These are phyloP conservation scores for Crassisporium funariophilum DNA, from an alignment of 768 basidiomycete genomes.

Conservation along the genomic window DNA sequence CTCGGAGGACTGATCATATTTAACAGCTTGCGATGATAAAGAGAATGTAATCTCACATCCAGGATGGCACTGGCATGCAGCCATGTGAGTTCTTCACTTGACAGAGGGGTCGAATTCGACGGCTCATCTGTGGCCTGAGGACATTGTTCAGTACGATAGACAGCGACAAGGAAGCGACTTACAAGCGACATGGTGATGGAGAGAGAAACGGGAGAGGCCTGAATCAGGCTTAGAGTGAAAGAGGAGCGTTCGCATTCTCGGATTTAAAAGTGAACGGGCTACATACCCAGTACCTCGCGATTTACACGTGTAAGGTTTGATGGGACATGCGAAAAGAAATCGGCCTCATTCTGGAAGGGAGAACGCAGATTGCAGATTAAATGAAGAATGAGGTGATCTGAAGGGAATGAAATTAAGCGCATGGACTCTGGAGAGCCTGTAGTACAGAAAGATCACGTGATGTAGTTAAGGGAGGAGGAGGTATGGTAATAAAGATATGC, in stretches of 20 bases:
- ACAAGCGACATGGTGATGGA: conserved; percentile 20
- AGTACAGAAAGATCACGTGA: conserved; percentile 35
- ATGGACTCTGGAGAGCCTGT: conserved; percentile 19
- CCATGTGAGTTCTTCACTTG: conserved; percentile 53
- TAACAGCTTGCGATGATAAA: not conserved
- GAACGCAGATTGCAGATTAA: conserved; percentile 24
- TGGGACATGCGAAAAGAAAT: conserved; percentile 35
- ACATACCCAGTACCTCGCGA: conserved; percentile 43
- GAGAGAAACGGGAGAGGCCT: conserved; percentile 15
- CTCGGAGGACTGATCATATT: conserved; percentile 12
- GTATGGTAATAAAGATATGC: conserved; percentile 12
- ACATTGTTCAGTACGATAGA: conserved; percentile 9
- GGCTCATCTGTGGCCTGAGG: conserved; percentile 32
- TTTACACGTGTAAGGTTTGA: conserved; percentile 45
- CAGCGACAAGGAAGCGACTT: conserved; percentile 10
- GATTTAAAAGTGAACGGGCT: conserved; percentile 11
- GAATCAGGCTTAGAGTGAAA: conserved; percentile 14
- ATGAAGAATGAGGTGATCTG: conserved; percentile 26
- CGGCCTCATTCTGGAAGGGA: conserved; percentile 23
- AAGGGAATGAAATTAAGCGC: conserved; percentile 29
- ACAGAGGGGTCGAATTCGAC: conserved; percentile 33
- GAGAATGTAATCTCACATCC: conserved; percentile 14
- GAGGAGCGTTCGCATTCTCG: conserved; percentile 17
- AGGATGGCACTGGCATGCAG: conserved; percentile 40
- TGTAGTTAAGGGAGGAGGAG: conserved; percentile 17